Base-by-base conservation (phyloP, 2,329 filamentous ascomycete genomes). In the Ophiocordyceps camponoti-saundersi region DNA sequence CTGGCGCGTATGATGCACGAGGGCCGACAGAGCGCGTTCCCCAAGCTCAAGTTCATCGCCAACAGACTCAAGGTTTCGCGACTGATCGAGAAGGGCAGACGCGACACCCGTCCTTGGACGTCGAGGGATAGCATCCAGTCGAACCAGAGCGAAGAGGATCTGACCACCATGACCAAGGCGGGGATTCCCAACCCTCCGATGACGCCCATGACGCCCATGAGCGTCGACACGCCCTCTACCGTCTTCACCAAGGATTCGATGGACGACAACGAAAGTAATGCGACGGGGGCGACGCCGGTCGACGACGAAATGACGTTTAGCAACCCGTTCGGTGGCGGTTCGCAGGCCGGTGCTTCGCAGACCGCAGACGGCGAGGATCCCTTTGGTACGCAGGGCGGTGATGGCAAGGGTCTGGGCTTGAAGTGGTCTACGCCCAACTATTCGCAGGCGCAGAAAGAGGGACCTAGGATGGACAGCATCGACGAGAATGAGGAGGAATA, bases 1-100 rank as follows among this genome's bases (percentile, higher is more conserved):
- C 67, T 98, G 13, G 86, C 84, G 6, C 75, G 83, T 36, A 95
- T 96, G 90, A 77, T 98, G 16, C 83, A 88, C 51, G 83, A 86
- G 48, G 92, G 92, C 18, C 84, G 93, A 61, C 85, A 92, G 62
- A 88, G 84, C 51, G 79, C 84, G 1, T 98, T 93, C 59, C 86
- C 92, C 0, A 94, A 92, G 60, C 71, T 98, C 46, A 85, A 92
- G 58, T 98, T 96, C 58, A 78, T 96, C 49, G 77, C 75, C 23
- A 98, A 98, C 60, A 68, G 92, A 45, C 75, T 95, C 53, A 86
- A 85, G 56, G 71, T 95, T 10, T 92, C 98, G 65, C 72, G 80
- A 44, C 55, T 73, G 44, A 70, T 82, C 18, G 77, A 82, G 56
- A 61, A 66, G 50, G 79, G 77, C 15, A 16, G 36, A 10, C 36